Evolutionary conservation across 176 grass and related monocot species (phyloP).

Genomic region (Carex cristatella): DNA sequence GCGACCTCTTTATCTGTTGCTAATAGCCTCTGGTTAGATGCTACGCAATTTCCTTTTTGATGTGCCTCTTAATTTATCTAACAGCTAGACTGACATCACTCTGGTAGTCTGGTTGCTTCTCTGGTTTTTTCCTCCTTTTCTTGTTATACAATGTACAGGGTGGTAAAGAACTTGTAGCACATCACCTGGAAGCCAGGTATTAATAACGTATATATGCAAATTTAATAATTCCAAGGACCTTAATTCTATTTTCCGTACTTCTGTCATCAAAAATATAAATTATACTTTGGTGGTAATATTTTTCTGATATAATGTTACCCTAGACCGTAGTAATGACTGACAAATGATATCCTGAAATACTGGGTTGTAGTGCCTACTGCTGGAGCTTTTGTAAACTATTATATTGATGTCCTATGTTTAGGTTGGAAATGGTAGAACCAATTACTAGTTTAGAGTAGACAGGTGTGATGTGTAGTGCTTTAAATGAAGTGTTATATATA

Average conservation of each 20-base stretch:
- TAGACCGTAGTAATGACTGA: neutral
- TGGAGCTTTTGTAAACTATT: neutral
- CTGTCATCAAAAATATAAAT: neutral
- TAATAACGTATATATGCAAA: neutral
- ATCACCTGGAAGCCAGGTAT: neutral
- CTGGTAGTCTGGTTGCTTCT: neutral
- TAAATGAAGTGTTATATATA: conserved; percentile 2
- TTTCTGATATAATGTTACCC: neutral
- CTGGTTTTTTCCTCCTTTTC: neutral
- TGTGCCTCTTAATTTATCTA: neutral
- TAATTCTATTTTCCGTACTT: neutral
- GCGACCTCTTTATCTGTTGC: too few species aligned
- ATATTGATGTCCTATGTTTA: neutral
- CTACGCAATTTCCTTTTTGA: neutral
- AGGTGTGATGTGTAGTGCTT: neutral
- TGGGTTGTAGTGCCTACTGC: neutral
- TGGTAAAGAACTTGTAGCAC: neutral
- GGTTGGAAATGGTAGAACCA: neutral
- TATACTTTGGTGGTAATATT: neutral
- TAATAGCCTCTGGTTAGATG: neutral
- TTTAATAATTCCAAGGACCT: neutral
- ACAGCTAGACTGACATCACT: neutral
- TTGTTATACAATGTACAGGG: neutral
- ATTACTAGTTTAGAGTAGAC: neutral
- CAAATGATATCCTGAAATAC: neutral